Conservation (phyloP, 768 basidiomycete species). For the Wakefieldia striispora region DNA sequence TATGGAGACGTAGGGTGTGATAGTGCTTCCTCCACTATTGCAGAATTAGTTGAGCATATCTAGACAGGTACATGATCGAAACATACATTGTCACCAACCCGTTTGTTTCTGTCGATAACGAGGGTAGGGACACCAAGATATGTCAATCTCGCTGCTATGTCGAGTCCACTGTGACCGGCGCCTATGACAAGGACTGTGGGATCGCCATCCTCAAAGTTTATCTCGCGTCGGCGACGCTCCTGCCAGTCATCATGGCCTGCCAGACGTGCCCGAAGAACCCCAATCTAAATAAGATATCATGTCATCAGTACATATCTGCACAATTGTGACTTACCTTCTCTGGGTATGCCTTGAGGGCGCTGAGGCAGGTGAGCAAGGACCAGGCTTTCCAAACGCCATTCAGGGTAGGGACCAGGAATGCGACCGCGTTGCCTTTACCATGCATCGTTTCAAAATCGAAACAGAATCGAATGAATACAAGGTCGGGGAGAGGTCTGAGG, state of each 20-base stretch:
- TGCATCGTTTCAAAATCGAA: slow-evolving; percentile 53
- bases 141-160: slow-evolving; percentile 59
- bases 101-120: slow-evolving; percentile 48
- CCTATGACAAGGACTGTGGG: slow-evolving; percentile 64
- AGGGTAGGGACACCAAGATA: slow-evolving; percentile 53
- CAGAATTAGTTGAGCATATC: slow-evolving; percentile 2
- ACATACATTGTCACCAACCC: slow-evolving; percentile 47
- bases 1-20: slow-evolving; percentile 52
- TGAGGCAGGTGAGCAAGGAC: slow-evolving; percentile 57
- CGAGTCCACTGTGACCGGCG: slow-evolving; percentile 65
- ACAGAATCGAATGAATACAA: slow-evolving; percentile 55
- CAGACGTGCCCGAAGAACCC: slow-evolving; percentile 38
- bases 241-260: slow-evolving; percentile 53
- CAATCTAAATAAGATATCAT: slow-evolving; percentile 19
- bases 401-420: slow-evolving; percentile 44
- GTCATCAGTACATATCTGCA: not conserved
- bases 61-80: not conserved
- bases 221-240: slow-evolving; percentile 38
- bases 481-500: slow-evolving; percentile 45
- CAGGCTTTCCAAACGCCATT: slow-evolving; percentile 55
- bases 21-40: slow-evolving; percentile 53
- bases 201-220: slow-evolving; percentile 42
- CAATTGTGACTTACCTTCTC: slow-evolving; percentile 34
- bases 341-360: slow-evolving; percentile 50
- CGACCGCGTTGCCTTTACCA: slow-evolving; percentile 51